Conservation (phyloP, 768 basidiomycete genomes). For the Suillus paluster region DNA sequence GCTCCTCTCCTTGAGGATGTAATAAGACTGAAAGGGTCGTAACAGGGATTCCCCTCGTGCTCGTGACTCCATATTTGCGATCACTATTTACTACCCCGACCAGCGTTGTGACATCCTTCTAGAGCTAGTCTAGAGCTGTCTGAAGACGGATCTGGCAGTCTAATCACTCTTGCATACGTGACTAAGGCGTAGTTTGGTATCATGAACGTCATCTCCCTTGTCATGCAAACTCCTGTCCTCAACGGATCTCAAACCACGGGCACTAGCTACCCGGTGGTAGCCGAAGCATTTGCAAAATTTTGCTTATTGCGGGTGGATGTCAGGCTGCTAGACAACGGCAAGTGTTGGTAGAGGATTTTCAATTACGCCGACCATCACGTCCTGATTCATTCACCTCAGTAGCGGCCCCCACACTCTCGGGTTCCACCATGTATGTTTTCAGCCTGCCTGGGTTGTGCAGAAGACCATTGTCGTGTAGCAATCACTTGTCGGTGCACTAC, state of each 20-base stretch:
- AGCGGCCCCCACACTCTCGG: background rate
- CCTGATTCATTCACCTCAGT: background rate
- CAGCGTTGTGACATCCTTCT: background rate
- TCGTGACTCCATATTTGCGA: background rate
- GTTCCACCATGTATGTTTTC: background rate
- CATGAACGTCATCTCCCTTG: background rate
- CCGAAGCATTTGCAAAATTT: conserved; percentile 1
- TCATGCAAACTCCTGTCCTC: background rate
- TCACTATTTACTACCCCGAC: background rate
- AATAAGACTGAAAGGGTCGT: conserved; percentile 5
- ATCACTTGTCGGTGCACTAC: background rate
- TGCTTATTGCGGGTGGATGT: background rate
- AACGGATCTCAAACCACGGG: background rate
- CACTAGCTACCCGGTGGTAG: background rate
- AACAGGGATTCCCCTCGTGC: background rate
- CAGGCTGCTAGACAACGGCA: background rate
- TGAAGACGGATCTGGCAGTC: background rate
- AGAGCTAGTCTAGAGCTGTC: background rate
- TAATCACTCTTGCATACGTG: background rate
- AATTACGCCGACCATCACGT: background rate
- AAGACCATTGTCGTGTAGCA: background rate
- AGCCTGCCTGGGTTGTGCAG: background rate
- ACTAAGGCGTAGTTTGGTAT: background rate
- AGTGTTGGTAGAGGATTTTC: background rate
- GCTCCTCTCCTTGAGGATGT: background rate